Evolutionary conservation across 768 basidiomycete genomes (phyloP).

Genomic region (Calocera viscosa): DNA sequence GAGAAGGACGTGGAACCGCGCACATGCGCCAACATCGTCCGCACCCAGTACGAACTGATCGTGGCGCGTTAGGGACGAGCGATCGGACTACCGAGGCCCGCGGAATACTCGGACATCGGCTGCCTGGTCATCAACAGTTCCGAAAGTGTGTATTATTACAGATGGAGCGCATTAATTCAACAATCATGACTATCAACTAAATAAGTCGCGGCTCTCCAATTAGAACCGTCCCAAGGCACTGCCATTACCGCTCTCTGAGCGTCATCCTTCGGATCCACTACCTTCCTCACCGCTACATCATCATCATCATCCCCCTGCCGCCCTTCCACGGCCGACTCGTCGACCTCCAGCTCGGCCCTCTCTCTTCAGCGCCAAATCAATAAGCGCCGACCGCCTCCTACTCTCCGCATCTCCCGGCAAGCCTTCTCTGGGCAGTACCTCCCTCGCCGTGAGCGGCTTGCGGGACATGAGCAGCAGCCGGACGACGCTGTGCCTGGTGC

Average conservation of each 20-base stretch:
- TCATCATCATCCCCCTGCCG: neutral
- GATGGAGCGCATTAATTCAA: no score
- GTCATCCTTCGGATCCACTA: neutral
- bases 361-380: neutral
- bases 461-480: neutral
- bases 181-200: no score
- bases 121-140: no score
- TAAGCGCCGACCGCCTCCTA: neutral
- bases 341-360: neutral
- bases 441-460: neutral
- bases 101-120: no score
- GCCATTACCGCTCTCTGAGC: neutral
- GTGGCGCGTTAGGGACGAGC: no score
- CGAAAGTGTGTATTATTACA: no score
- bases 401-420: neutral
- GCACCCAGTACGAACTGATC: no score
- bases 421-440: neutral
- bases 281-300: neutral
- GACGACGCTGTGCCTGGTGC: neutral
- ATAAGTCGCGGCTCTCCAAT: neutral
- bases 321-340: neutral
- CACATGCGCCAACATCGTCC: no score
- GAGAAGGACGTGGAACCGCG: no score
- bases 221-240: neutral
- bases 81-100: no score